phyloP scores from a whole-genome alignment of 352 stramenopile species.

The Pythium dissotocum region DNA sequence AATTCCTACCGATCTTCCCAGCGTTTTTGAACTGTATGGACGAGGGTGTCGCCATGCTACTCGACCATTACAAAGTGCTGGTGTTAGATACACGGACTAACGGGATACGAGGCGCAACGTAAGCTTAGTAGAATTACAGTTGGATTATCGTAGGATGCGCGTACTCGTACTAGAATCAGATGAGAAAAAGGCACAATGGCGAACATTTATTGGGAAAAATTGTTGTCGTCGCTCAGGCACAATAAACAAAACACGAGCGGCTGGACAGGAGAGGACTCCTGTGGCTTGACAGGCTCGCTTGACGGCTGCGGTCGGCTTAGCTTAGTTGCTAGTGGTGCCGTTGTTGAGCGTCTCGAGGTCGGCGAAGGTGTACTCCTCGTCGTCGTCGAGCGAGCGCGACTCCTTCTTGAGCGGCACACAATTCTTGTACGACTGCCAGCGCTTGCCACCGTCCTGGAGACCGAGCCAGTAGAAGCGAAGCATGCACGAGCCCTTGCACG shows the following conservation, averaged over 20 bases:
- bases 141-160: too few species aligned
- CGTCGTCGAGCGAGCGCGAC: neutral
- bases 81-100: too few species aligned
- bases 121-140: too few species aligned
- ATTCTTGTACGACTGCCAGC: conserved; percentile 13
- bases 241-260: neutral
- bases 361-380: neutral
- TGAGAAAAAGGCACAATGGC: neutral
- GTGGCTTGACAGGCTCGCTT: too few species aligned
- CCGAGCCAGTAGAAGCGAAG: conserved; percentile 29
- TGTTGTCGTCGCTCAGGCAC: neutral
- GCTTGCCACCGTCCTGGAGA: conserved; percentile 19
- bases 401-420: neutral
- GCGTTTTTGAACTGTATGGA: too few species aligned
- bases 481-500: conserved; percentile 19
- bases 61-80: too few species aligned
- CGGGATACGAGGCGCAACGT: too few species aligned
- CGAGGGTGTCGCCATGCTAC: too few species aligned
- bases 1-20: too few species aligned
- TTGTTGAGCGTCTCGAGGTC: neutral
- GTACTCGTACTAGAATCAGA: neutral
- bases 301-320: neutral
- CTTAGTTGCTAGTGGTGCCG: neutral
- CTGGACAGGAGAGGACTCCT: neutral
- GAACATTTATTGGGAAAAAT: neutral